Percentiles rank a stretch among this genome's conserved stretches.
phyloP scores from a whole-genome alignment of 805 yeast genomes.

The Priceomyces melissophilus region DNA sequence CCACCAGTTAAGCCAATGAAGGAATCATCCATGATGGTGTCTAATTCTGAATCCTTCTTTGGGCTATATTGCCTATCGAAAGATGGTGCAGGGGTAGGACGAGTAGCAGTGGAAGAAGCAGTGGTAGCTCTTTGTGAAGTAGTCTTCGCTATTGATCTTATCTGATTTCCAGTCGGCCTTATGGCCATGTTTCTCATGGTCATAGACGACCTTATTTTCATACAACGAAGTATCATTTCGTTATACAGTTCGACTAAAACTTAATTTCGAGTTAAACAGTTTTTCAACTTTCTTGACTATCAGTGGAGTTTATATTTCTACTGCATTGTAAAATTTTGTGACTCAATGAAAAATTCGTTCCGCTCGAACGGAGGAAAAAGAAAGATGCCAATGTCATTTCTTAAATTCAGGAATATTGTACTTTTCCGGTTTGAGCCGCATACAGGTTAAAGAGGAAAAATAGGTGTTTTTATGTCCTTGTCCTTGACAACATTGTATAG shows the following conservation, averaged over 20 bases:
- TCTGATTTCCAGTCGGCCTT: constrained; percentile 13
- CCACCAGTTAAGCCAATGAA: constrained; percentile 98
- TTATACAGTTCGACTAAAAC: constrained; percentile 1
- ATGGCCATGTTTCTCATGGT: constrained; percentile 7
- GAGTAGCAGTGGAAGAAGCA: constrained; percentile 16
- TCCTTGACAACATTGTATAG: no score
- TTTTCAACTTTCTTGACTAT: no score
- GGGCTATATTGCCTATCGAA: constrained; percentile 34
- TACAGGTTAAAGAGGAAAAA: neutral
- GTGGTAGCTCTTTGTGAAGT: constrained; percentile 27
- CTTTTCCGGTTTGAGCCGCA: no score
- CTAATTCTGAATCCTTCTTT: constrained; percentile 5
- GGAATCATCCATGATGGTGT: constrained; percentile 63
- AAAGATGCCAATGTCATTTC: neutral
- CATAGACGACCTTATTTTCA: constrained; percentile 9
- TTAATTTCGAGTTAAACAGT: no score
- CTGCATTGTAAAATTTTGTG: constrained; percentile 1
- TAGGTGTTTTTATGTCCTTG: neutral
- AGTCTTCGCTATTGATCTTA: constrained; percentile 30
- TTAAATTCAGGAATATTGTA: no score
- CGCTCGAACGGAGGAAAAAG: constrained; percentile 9
- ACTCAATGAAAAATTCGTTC: neutral
- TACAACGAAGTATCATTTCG: constrained; percentile 17
- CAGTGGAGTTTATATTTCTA: neutral
- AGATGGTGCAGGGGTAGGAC: constrained; percentile 43